phyloP scores from a whole-genome alignment of 2,329 filamentous ascomycete genomes.

The Exophiala sp. region DNA sequence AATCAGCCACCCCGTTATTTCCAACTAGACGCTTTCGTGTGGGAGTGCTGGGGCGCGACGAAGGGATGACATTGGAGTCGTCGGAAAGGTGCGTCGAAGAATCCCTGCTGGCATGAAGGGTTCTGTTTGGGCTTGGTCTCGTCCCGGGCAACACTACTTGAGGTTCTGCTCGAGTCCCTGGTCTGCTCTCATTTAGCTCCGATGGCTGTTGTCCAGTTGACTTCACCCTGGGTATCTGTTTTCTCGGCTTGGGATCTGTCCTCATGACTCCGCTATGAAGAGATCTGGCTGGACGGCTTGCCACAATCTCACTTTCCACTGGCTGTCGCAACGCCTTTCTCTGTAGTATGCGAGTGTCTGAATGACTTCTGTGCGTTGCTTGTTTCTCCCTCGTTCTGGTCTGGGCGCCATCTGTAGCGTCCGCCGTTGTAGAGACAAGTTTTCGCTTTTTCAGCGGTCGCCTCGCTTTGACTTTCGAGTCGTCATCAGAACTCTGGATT shows the following conservation, averaged over 20 bases:
- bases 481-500: conserved; percentile 27
- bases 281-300: background rate
- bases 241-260: background rate
- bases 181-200: background rate
- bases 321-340: background rate
- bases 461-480: conserved; percentile 5
- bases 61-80: conserved; percentile 3
- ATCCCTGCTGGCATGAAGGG: conserved; percentile 6
- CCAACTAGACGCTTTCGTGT: conserved; percentile 22
- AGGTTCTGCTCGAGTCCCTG: background rate
- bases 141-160: background rate
- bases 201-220: background rate
- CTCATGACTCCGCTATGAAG: background rate
- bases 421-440: conserved; percentile 5
- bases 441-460: conserved; percentile 21
- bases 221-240: conserved; percentile 1
- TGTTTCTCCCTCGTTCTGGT: background rate
- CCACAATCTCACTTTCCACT: background rate
- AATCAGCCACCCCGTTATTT: conserved; percentile 4
- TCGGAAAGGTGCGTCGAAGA: conserved; percentile 16
- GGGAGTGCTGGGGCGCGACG: conserved; percentile 18
- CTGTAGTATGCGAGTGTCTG: background rate
- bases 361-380: background rate
- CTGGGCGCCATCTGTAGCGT: background rate
- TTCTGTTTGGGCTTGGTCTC: conserved; percentile 2